These are phyloP conservation scores for Suhomyces panamericanus DNA, from an alignment of 1,139 yeast species.

Conservation along the genomic window DNA sequence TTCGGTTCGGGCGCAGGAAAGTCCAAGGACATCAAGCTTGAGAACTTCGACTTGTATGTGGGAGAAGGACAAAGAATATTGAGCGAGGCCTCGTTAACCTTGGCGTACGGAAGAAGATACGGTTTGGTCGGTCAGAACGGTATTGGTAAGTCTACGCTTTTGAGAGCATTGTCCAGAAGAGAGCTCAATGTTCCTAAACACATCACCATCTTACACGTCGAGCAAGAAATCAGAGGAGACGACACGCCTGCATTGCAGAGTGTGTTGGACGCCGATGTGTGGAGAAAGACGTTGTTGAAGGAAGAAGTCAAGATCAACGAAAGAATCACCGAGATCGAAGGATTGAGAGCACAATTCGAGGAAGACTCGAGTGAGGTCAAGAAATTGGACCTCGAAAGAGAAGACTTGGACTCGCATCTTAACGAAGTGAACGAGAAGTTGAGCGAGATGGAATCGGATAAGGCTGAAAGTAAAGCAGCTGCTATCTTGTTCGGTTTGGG, in stretches of 20 bases:
- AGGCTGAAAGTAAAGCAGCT: slow-evolving; percentile 97
- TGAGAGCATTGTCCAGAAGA: slow-evolving; percentile 89
- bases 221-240: slow-evolving; percentile 94
- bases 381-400: slow-evolving; percentile 84
- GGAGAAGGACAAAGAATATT: slow-evolving; percentile 94
- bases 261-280: slow-evolving; percentile 96
- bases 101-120: slow-evolving; percentile 90
- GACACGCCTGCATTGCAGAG: slow-evolving; percentile 88
- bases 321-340: slow-evolving; percentile 73
- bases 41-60: slow-evolving; percentile 88
- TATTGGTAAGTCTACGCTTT: slow-evolving; percentile 95
- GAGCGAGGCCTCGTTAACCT: slow-evolving; percentile 81
- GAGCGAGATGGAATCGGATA: slow-evolving; percentile 91
- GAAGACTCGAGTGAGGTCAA: slow-evolving; percentile 78
- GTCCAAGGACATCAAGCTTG: slow-evolving; percentile 91
- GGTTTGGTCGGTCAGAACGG: slow-evolving; percentile 99
- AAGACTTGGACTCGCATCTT: slow-evolving; percentile 76
- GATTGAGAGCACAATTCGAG: slow-evolving; percentile 68
- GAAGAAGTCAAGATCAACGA: slow-evolving; percentile 78
- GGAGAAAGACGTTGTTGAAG: slow-evolving; percentile 85
- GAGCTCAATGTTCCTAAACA: slow-evolving; percentile 93
- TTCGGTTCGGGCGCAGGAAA: slow-evolving; percentile 90
- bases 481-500: slow-evolving; percentile 93
- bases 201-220: slow-evolving; percentile 93
- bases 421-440: slow-evolving; percentile 79